These are phyloP conservation scores for Xylariales sp. DNA, from an alignment of 2,329 filamentous ascomycete species.

Conservation along the genomic window DNA sequence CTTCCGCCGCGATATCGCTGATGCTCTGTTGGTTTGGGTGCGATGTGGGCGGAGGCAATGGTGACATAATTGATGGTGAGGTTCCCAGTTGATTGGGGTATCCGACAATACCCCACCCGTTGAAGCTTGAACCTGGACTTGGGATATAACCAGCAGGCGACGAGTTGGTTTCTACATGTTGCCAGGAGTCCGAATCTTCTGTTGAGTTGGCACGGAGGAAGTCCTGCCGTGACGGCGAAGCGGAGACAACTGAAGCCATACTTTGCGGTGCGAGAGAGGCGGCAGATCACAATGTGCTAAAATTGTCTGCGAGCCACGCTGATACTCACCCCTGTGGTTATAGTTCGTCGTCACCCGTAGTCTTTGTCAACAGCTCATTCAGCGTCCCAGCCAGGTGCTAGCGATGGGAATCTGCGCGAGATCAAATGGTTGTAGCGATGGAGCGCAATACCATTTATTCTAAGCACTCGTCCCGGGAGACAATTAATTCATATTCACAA, in stretches of 20 bases:
- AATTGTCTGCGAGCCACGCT: constrained; percentile 6
- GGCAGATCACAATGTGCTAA: constrained; percentile 1
- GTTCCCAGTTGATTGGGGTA: constrained; percentile 50
- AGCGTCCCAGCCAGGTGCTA: neutral
- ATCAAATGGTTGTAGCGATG: neutral
- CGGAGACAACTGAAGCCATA: constrained; percentile 51
- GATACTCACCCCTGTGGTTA: neutral
- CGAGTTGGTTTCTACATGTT: constrained; percentile 49
- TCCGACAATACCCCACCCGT: constrained; percentile 62
- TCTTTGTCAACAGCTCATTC: neutral
- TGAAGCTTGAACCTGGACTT: constrained; percentile 64
- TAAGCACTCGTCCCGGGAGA: neutral
- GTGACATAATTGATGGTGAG: constrained; percentile 56
- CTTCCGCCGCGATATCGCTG: constrained; percentile 49
- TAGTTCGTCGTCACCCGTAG: neutral
- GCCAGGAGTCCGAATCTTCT: constrained; percentile 52
- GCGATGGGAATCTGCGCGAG: neutral
- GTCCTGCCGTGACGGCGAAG: constrained; percentile 47
- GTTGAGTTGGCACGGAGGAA: constrained; percentile 47
- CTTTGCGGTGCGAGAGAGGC: constrained; percentile 17
- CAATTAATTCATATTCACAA: neutral
- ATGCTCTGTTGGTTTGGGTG: constrained; percentile 47
- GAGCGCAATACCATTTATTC: neutral
- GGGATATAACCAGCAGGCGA: constrained; percentile 57
- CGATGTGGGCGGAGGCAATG: constrained; percentile 53